Evolutionary conservation across 805 yeast species (phyloP), one percentile per base, ranked within the genome.

Genomic region (Kuraishia capsulata): DNA sequence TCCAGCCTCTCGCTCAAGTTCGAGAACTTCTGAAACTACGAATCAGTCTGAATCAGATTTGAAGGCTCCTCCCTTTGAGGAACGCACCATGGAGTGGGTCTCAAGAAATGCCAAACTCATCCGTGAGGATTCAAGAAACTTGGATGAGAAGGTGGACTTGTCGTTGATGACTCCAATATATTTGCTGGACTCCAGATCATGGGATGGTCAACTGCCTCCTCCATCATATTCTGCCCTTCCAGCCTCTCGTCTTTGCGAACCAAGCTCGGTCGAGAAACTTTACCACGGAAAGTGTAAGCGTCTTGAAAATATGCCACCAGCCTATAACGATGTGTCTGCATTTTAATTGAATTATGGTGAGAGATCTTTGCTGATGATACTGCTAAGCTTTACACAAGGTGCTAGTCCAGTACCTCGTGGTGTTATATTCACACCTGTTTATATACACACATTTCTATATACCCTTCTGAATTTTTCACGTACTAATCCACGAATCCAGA

Each of bases 401-500:
- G n/a, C n/a, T n/a, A n/a, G n/a, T n/a, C n/a, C n/a, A n/a, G n/a
- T n/a, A n/a, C n/a, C n/a, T n/a, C n/a, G n/a, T n/a, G n/a, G n/a
- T n/a, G n/a, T n/a, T n/a, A n/a, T n/a, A n/a, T n/a, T n/a, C n/a
- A n/a, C n/a, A n/a, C n/a, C n/a, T n/a, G n/a, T n/a, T n/a, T n/a
- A n/a, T n/a, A n/a, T n/a, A n/a, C n/a, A n/a, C n/a, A n/a, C n/a
- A n/a, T n/a, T n/a, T n/a, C n/a, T n/a, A n/a, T n/a, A n/a, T n/a
- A n/a, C n/a, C n/a, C n/a, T n/a, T n/a, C n/a, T n/a, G n/a, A n/a
- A 20, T 20, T 8, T 4, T 17, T 18, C n/a, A 37, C 10, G 25
- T 30, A 14, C 31, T 18, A 6, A 53, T 46, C 60, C 62, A 57
- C 5, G 61, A 45, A 39, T 57, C 62, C 30, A 58, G 39, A 37